phyloP scores from a whole-genome alignment of 2,329 filamentous ascomycete genomes.

The Sporothrix pseudoabietina region DNA sequence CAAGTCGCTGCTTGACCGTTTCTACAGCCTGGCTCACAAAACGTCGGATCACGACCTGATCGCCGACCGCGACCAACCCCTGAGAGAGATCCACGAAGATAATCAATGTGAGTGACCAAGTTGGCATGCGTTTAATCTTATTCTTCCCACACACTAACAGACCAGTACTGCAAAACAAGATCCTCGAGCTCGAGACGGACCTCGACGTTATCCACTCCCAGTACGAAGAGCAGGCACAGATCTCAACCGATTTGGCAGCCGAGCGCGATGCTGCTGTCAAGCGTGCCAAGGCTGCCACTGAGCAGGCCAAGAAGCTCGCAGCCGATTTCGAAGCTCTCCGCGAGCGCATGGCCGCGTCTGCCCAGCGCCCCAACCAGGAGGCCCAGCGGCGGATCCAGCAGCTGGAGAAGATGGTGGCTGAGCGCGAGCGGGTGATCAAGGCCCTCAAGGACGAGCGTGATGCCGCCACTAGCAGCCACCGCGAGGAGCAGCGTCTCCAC shows the following conservation, averaged over 20 bases:
- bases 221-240: conserved; percentile 28
- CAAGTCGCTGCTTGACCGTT: conserved; percentile 33
- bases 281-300: conserved; percentile 20
- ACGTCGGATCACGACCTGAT: conserved; percentile 27
- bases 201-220: conserved; percentile 30
- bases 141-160: not conserved
- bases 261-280: conserved; percentile 32
- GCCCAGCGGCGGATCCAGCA: conserved; percentile 34
- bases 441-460: conserved; percentile 34
- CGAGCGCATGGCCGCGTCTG: conserved; percentile 22
- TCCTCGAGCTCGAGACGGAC: conserved; percentile 32
- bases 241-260: not conserved
- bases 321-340: conserved; percentile 31
- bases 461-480: conserved; percentile 34
- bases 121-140: not conserved
- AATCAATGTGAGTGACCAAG: conserved; percentile 28
- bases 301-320: conserved; percentile 26
- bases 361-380: conserved; percentile 27
- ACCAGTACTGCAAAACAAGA: conserved; percentile 28
- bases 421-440: conserved; percentile 36
- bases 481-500: conserved; percentile 33
- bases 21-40: conserved; percentile 31
- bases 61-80: conserved; percentile 24
- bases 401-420: conserved; percentile 34
- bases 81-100: conserved; percentile 29